Conservation (phyloP, 768 basidiomycete species). For the Leccinum boreale region DNA sequence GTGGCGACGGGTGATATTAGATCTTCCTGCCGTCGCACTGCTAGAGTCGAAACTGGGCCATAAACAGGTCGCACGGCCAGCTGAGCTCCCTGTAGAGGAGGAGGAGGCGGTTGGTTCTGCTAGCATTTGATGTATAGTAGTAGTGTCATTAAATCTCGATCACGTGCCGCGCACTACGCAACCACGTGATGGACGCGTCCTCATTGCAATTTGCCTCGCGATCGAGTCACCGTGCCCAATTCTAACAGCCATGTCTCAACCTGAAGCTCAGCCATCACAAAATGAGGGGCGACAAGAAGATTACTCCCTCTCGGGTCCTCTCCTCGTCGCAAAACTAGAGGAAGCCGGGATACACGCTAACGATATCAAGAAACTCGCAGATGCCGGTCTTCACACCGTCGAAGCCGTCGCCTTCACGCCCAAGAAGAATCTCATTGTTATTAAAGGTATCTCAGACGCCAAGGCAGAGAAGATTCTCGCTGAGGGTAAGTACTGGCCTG, state of each 20-base stretch:
- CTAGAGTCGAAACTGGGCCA: slow-evolving; percentile 65
- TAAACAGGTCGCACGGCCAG: slow-evolving; percentile 4
- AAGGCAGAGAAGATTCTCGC: slow-evolving; percentile 96
- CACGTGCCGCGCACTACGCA: slow-evolving; percentile 1
- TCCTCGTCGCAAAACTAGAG: slow-evolving; percentile 80
- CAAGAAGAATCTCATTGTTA: slow-evolving; percentile 84
- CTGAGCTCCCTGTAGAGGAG: slow-evolving; percentile 3
- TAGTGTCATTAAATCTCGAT: not conserved
- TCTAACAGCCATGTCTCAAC: slow-evolving; percentile 39
- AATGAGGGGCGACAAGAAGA: slow-evolving; percentile 48
- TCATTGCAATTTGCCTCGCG: not conserved
- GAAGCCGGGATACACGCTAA: slow-evolving; percentile 86
- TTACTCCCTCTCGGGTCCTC: slow-evolving; percentile 67
- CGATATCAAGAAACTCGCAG: slow-evolving; percentile 92
- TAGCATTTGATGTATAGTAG: not conserved
- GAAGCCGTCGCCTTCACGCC: slow-evolving; percentile 96
- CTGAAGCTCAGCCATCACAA: slow-evolving; percentile 36
- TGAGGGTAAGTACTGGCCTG: slow-evolving; percentile 60
- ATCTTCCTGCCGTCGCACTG: slow-evolving; percentile 76
- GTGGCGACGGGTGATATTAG: slow-evolving; percentile 80
- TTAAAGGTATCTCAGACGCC: slow-evolving; percentile 95
- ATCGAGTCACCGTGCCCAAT: not conserved
- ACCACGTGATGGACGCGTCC: slow-evolving; percentile 32
- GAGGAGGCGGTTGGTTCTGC: slow-evolving; percentile 1
- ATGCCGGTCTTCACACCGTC: slow-evolving; percentile 90